Evolutionary conservation across 2,329 filamentous ascomycete species (phyloP), one percentile per base, ranked within the genome.

Genomic region (Alternaria consortialis): DNA sequence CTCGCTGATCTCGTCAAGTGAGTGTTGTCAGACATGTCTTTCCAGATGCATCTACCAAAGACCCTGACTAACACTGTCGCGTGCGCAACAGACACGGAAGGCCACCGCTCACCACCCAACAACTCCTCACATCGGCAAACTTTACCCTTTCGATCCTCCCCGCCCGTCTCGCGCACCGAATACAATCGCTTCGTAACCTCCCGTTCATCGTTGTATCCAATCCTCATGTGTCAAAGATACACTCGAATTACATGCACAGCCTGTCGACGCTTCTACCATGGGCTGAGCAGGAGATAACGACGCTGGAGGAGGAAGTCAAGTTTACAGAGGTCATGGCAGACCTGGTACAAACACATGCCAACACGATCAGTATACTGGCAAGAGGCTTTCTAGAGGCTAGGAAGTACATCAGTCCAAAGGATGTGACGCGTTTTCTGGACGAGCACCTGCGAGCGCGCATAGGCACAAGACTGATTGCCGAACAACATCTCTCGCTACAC

Each of bases 131-230:
- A 37, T 97, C 94, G 2, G 95, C 95, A 64, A 97, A 97, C 82
- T 98, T 98, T 82, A 97, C 95, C 12, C 90, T 98, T 67, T 92
- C 90, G 29, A 91, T 97, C 54, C 89, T 98, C 9, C 95, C 95
- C 13, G 91, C 95, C 51, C 92, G 95, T 37, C 89, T 99, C 27
- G 95, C 95, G 27, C 93, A 96, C 77, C 92, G 95, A 58, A 97
- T 99, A 66, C 92, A 97, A 78, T 93, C 93, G 43, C 84, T 99
- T 17, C 90, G 94, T 65, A 97, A 97, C 76, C 87, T 99, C 8
- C 95, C 95, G 0, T 99, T 94, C 80, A 98, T 99, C 66, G 94
- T 99, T 56, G 95, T 99, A 27, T 94, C 94, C n/a, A 98, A 99
- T 77, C 92, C 93, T 1, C 93, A 97, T 77, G 93, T 99, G 69